Base-by-base conservation (phyloP, 2,329 filamentous ascomycete species). In the Plectosphaerella cucumerina region DNA sequence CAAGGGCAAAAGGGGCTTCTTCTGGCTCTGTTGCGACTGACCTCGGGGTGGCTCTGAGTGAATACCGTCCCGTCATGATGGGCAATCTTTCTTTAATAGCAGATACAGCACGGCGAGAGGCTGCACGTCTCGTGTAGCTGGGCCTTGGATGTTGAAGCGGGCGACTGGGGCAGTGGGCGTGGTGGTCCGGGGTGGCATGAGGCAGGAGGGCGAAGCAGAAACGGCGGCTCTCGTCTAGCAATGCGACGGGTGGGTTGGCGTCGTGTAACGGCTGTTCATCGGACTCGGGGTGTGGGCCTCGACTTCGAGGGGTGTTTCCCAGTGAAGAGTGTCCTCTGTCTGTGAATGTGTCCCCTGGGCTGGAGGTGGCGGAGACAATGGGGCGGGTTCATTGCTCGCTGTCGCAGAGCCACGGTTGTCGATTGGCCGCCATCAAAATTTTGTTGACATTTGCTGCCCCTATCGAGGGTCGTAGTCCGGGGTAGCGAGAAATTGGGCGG, bases 1-100 rank as follows among this genome's bases (percentile, higher is more conserved):
- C 20, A n/a, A 22, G 39, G 8, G 26, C 15, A 33, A 33, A 43
- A 6, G 44, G 33, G 44, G 42, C 41, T 51, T 46, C 37, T 37
- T 37, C 42, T 37, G n/a, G n/a, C n/a, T 46, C 26, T 31, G 26
- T 31, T 34, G 41, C 22, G 43, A 37, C 44, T 48, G 60, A 71
- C 68, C 65, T 67, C 26, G 68, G 68, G 42, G 68, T 69, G 53
- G 69, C 63, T 53, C 68, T 63, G 48, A 70, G 54, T 46, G 68
- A 70, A 58, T 70, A 70, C 54, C 68, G 65, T 48, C 60, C 60
- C 39, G 68, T 64, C 68, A 71, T 71, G 23, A 54, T 64, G 58
- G 44, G 39, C 39, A 11, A 20, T n/a, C 26, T 31, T 31, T 42
- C 39, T 42, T 42, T 15, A 39, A 42, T 42, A 42, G 9, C 18